Evolutionary conservation across 75 land plant species (phyloP), one percentile per base, ranked within the genome.

Genomic region (Pinus tabuliformis): DNA sequence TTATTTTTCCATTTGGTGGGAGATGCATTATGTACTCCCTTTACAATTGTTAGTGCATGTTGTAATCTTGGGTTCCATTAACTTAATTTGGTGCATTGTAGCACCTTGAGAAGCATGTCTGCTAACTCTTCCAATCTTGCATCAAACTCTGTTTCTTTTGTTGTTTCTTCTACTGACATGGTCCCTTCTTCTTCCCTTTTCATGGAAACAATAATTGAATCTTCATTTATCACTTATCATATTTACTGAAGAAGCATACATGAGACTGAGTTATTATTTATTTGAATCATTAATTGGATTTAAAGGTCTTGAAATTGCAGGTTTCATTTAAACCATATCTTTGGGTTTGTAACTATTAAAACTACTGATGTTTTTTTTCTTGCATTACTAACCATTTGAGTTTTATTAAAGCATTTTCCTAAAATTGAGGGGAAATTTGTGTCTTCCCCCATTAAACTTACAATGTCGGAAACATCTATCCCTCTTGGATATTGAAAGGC

Each of bases 401-500:
- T 76, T 87, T 88, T 22, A 83, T 73, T 86, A 78, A 45, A 93
- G 79, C 45, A 81, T 66, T 76, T 80, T 86, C 66, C 85, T 81
- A 74, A 91, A 91, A 73, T 83, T 83, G 26, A 78, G 77, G 1
- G 92, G 86, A 75, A 92, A 91, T 73, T 91, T 88, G 74, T 86
- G 85, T 52, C 83, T 87, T 72, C 76, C 96, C 93, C 94, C 64
- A 93, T 84, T 76, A 61, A 96, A 72, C 76, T 80, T 45, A 83
- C 80, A 81, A 93, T 86, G 18, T 86, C 72, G 73, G 82, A 76
- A 39, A 77, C 78, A 74, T 92, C 93, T n/a, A 82, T 81, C 54
- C 96, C 99, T 86, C 83, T 83, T 26, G 96, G 91, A 77, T 90
- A 91, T 74, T 86, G 86, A 73, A 89, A 8, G 3, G 83, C 80